These are phyloP conservation scores for Annona squamosa DNA, from an alignment of 164 flowering plant genomes.

Conservation along the genomic window DNA sequence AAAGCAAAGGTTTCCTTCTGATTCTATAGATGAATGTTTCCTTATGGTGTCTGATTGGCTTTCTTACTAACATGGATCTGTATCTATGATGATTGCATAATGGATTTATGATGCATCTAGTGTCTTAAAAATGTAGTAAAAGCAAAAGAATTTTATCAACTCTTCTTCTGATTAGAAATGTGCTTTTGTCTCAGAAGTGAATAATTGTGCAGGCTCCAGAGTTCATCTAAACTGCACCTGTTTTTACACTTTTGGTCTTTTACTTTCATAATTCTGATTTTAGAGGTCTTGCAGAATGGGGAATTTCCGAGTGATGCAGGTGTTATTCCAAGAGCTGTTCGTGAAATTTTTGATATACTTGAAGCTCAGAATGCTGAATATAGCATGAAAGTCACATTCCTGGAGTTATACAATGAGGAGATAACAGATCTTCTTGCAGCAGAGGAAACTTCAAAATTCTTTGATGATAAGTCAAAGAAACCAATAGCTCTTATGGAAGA, in stretches of 20 bases:
- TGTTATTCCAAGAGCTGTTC: conserved; percentile 82
- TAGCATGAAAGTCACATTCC: conserved; percentile 76
- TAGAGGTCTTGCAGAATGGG: conserved; percentile 44
- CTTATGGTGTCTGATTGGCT: not conserved
- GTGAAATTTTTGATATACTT: conserved; percentile 62
- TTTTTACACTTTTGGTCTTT: not conserved
- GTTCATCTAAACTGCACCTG: not conserved
- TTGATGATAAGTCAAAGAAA: conserved; percentile 74
- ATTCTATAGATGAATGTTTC: not conserved
- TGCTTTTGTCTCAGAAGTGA: not conserved
- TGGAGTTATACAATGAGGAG: conserved; percentile 84
- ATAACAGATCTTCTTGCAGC: conserved; percentile 70
- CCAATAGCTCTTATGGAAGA: conserved; percentile 88
- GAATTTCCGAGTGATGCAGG: conserved; percentile 79
- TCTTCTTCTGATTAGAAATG: not conserved
- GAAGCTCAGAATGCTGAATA: conserved; percentile 82
- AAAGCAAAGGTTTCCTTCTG: conserved; percentile 40
- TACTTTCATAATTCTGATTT: not conserved
- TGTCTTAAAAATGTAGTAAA: not conserved
- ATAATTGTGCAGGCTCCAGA: not conserved
- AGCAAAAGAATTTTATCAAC: not conserved
- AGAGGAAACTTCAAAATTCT: conserved; percentile 47
- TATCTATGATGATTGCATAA: not conserved
- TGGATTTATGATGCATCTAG: not conserved
- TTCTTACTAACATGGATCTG: not conserved